phyloP scores from a whole-genome alignment of 1,284 basidiomycete species.

The Trichosporon asahii region DNA sequence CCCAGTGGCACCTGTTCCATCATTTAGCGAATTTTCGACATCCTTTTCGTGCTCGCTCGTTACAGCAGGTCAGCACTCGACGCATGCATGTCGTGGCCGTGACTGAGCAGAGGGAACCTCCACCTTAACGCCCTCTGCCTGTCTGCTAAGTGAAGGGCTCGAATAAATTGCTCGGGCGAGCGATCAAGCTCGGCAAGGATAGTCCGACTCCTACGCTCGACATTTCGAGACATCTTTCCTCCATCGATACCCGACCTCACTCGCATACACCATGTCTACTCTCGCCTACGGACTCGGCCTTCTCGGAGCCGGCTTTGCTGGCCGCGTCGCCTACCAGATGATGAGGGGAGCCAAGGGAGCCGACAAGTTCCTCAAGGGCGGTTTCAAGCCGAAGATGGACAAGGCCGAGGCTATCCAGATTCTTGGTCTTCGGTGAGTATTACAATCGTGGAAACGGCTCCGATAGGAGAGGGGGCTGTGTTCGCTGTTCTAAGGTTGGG shows the following conservation, averaged over 20 bases:
- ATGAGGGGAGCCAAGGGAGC: slow-evolving; percentile 58
- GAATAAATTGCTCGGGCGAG: not conserved
- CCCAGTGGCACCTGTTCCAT: too few relatives aligned
- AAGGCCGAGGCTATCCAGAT: slow-evolving; percentile 86
- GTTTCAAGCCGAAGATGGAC: slow-evolving; percentile 95
- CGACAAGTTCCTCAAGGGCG: slow-evolving; percentile 87
- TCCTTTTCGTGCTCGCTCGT: too few relatives aligned
- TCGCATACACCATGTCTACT: slow-evolving; percentile 57
- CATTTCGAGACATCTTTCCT: not conserved
- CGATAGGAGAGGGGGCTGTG: too few relatives aligned
- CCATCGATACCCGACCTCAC: not conserved
- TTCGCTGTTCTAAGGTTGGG: too few relatives aligned
- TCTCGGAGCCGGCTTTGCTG: slow-evolving; percentile 73
- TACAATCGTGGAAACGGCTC: too few relatives aligned
- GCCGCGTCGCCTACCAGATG: slow-evolving; percentile 60
- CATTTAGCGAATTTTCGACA: too few relatives aligned
- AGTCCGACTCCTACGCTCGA: not conserved
- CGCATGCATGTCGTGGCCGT: not conserved
- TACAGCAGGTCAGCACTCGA: too few relatives aligned
- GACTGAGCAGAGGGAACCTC: not conserved
- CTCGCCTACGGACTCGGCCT: slow-evolving; percentile 73
- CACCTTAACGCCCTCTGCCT: not conserved
- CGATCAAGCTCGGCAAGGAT: not conserved
- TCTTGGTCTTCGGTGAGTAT: slow-evolving; percentile 83
- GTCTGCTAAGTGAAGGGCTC: not conserved